Percentiles rank a stretch among this genome's conserved stretches.
phyloP scores from a whole-genome alignment of 2,329 filamentous ascomycete genomes.

The Penicillium brasilianum region DNA sequence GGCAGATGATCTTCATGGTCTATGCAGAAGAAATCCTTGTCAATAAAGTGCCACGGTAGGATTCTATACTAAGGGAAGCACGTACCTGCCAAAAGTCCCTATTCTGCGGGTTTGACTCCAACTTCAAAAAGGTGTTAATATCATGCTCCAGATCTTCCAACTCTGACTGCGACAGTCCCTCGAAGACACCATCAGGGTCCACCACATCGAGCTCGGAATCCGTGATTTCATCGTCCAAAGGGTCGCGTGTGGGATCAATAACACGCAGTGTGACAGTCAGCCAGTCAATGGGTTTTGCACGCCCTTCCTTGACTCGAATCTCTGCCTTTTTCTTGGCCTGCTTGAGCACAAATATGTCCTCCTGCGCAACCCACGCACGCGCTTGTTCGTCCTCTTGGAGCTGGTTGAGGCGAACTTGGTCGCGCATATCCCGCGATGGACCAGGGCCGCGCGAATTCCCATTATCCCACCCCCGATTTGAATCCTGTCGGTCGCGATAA shows the following conservation, averaged over 20 bases:
- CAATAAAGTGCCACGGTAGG: conserved; percentile 6
- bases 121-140: conserved; percentile 75
- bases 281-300: conserved; percentile 92
- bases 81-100: conserved; percentile 81
- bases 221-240: conserved; percentile 79
- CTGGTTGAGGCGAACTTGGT: conserved; percentile 55
- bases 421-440: conserved; percentile 44
- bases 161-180: conserved; percentile 69
- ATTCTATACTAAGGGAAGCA: conserved; percentile 5
- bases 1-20: conserved; percentile 83
- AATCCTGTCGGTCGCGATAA: conserved; percentile 33
- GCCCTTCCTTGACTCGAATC: conserved; percentile 87
- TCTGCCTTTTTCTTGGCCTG: conserved; percentile 98
- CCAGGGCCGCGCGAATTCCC: conserved; percentile 25
- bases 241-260: conserved; percentile 80
- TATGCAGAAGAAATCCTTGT: conserved; percentile 39
- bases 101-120: conserved; percentile 80
- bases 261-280: conserved; percentile 88
- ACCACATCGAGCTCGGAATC: conserved; percentile 79
- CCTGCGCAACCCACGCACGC: conserved; percentile 84
- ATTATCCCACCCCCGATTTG: conserved; percentile 28
- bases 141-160: conserved; percentile 79
- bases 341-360: conserved; percentile 93
- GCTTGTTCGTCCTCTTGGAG: conserved; percentile 78
- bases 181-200: conserved; percentile 79